Evolutionary conservation across 202 grass and related monocot genomes (phyloP).

Genomic region (Digitaria exilis): DNA sequence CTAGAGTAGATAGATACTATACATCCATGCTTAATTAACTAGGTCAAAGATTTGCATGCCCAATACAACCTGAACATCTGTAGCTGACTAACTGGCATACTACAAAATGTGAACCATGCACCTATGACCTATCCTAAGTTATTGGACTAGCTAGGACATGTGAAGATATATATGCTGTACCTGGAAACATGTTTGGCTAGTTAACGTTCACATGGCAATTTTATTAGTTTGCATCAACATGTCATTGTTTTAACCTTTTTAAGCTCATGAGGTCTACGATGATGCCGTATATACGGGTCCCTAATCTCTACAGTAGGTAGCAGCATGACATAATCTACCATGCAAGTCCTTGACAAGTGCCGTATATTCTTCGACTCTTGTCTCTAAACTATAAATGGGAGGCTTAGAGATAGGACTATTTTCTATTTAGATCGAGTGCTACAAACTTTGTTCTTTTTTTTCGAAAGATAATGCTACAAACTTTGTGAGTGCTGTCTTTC

Average conservation of each 20-base stretch:
- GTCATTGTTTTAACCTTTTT: conserved; percentile 5
- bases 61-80: background rate
- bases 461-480: too few relatives aligned
- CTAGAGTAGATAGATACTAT: background rate
- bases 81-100: background rate
- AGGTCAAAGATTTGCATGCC: conserved; percentile 19
- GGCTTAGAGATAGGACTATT: background rate
- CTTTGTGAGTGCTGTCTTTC: conserved; percentile 21
- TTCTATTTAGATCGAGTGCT: background rate
- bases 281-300: conserved; percentile 36
- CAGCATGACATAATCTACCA: conserved; percentile 36
- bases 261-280: background rate
- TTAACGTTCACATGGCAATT: background rate
- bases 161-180: conserved; percentile 15
- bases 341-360: conserved; percentile 23
- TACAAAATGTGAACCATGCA: background rate
- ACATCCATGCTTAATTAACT: background rate
- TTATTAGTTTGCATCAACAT: background rate
- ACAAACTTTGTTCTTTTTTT: too few relatives aligned
- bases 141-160: background rate
- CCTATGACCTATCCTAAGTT: background rate
- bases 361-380: conserved; percentile 26
- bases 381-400: background rate
- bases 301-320: conserved; percentile 23
- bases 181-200: conserved; percentile 31